A percentile compares a stretch with the other conserved stretches of the same genome.
Conservation (phyloP, 345 rosid species). For the Rhodomyrtus tomentosa region DNA sequence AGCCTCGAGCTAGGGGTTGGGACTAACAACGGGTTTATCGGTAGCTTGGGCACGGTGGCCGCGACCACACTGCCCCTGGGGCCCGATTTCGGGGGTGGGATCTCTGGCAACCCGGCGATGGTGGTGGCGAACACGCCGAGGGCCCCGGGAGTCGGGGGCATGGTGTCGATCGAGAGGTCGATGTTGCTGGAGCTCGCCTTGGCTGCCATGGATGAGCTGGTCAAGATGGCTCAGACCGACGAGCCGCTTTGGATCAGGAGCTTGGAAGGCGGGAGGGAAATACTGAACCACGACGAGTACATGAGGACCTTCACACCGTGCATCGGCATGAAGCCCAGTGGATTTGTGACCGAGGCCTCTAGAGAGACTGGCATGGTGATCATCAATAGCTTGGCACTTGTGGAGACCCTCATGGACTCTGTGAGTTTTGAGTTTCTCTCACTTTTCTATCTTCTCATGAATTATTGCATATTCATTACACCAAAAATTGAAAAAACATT, state of each 20-base stretch:
- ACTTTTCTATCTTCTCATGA: background rate
- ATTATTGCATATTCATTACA: background rate
- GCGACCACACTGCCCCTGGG: slow-evolving; percentile 37
- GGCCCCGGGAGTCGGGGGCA: slow-evolving; percentile 39
- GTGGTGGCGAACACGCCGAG: slow-evolving; percentile 11
- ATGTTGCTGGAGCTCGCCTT: slow-evolving; percentile 74
- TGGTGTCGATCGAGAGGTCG: slow-evolving; percentile 50
- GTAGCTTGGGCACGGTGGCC: slow-evolving; percentile 15
- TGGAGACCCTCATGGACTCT: slow-evolving; percentile 88
- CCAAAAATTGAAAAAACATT: background rate
- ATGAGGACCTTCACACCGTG: slow-evolving; percentile 44
- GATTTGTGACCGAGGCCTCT: slow-evolving; percentile 78
- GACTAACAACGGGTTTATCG: slow-evolving; percentile 44
- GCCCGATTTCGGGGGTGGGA: slow-evolving; percentile 43
- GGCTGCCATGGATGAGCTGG: slow-evolving; percentile 79
- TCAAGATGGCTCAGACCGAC: slow-evolving; percentile 69
- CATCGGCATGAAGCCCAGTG: slow-evolving; percentile 54
- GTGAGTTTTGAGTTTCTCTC: slow-evolving; percentile 23
- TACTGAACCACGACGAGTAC: slow-evolving; percentile 66
- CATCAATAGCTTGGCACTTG: slow-evolving; percentile 82
- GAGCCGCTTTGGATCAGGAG: slow-evolving; percentile 70
- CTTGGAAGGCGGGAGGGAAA: slow-evolving; percentile 48
- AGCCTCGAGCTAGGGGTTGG: slow-evolving; percentile 83
- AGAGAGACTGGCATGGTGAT: slow-evolving; percentile 75
- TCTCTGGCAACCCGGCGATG: slow-evolving; percentile 26